phyloP scores from a whole-genome alignment of 2,329 filamentous ascomycete genomes.

The Monilinia polystroma region DNA sequence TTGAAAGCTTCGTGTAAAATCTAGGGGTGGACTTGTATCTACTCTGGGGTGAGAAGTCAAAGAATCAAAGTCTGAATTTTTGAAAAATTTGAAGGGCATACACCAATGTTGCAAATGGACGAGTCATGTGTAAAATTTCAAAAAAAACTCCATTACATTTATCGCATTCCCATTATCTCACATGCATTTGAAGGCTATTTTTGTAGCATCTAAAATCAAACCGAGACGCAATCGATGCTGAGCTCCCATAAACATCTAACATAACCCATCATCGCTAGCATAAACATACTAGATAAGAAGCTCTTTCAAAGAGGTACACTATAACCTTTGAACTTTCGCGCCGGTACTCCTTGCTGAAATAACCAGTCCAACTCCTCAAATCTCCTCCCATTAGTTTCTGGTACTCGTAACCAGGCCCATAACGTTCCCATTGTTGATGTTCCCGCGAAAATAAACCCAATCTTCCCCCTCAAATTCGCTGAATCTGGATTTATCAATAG shows the following conservation, averaged over 20 bases:
- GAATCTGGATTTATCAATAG: constrained; percentile 21
- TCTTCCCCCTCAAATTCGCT: constrained; percentile 19
- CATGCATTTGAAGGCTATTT: not conserved
- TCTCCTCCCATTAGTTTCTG: constrained; percentile 15
- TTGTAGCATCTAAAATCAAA: not conserved
- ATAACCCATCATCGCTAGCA: constrained; percentile 1
- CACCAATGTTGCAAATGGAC: not conserved
- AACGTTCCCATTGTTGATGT: not conserved
- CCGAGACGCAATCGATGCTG: too few relatives aligned
- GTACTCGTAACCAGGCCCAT: constrained; percentile 20
- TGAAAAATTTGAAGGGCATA: not conserved
- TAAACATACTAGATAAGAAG: not conserved
- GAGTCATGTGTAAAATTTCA: not conserved
- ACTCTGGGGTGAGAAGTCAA: not conserved
- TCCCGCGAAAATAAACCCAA: constrained; percentile 21
- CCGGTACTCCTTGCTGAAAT: constrained; percentile 17
- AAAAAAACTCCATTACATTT: not conserved
- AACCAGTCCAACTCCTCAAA: constrained; percentile 23
- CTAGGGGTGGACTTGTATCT: not conserved
- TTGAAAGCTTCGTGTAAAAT: not conserved
- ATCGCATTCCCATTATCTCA: not conserved
- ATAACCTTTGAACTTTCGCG: constrained; percentile 19
- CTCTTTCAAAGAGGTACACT: constrained; percentile 6
- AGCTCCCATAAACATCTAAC: constrained; percentile 7
- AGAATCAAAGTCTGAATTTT: not conserved